Evolutionary conservation across 371 early-diverging fungal species (phyloP).

Genomic region (Cladochytrium tenue): DNA sequence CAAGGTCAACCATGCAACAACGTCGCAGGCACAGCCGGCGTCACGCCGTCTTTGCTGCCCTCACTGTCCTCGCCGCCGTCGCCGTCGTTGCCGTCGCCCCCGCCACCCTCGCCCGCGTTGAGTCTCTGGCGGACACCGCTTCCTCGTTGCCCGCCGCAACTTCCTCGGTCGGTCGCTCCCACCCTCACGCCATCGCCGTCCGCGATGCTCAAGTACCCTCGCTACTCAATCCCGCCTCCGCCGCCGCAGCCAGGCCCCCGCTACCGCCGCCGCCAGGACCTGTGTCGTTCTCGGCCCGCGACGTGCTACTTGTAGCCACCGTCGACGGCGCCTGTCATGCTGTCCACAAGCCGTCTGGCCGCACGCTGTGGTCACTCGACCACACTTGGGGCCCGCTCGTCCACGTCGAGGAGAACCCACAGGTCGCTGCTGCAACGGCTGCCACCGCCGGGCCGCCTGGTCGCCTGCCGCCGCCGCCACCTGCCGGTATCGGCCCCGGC

Average conservation of each 20-base stretch:
- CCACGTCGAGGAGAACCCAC: conserved; percentile 25
- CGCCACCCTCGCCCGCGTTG: conserved; percentile 2
- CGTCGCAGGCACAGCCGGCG: too few species aligned
- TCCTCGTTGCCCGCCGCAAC: too few species aligned
- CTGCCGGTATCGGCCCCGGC: not conserved
- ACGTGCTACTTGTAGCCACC: conserved; percentile 53
- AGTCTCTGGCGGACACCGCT: too few species aligned
- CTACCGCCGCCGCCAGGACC: not conserved
- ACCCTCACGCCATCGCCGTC: too few species aligned
- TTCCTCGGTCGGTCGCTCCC: too few species aligned
- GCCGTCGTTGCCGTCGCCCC: not conserved
- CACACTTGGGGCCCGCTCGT: conserved; percentile 42
- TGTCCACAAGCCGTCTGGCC: conserved; percentile 50
- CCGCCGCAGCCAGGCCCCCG: not conserved
- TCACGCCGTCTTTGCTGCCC: too few species aligned
- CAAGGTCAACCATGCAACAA: too few species aligned
- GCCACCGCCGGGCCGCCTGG: not conserved
- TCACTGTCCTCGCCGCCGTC: too few species aligned
- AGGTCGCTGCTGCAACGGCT: not conserved
- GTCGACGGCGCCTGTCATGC: conserved; percentile 68
- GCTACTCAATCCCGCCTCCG: not conserved
- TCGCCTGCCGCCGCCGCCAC: not conserved
- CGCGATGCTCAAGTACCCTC: too few species aligned
- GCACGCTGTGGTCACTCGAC: conserved; percentile 51
- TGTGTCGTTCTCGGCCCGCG: conserved; percentile 12